Conservation (phyloP, 306 rosid genomes). For the Canavalia ensiformis region DNA sequence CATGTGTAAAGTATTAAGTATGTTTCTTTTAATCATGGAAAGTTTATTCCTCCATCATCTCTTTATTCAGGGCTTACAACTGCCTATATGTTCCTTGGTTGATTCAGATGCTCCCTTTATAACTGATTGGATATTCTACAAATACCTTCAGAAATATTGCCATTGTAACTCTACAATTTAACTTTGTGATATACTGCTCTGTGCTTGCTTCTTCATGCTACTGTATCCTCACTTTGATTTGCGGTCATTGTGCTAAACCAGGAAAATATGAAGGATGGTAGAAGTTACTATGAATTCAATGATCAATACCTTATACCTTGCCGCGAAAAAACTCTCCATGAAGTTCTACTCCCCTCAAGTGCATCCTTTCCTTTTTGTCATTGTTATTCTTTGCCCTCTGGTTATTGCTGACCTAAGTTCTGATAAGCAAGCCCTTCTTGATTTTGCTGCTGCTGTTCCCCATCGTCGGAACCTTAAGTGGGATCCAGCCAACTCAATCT, state of each 20-base stretch:
- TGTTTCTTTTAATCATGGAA: slow-evolving; percentile 5
- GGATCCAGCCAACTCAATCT: slow-evolving; percentile 58
- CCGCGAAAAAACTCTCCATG: slow-evolving; percentile 58
- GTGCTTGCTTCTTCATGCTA: slow-evolving; percentile 35
- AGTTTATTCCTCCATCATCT: slow-evolving; percentile 6
- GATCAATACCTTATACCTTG: slow-evolving; percentile 46
- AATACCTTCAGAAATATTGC: slow-evolving; percentile 18
- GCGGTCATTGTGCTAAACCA: slow-evolving; percentile 54
- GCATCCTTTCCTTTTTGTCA: slow-evolving; percentile 53
- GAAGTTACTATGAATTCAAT: slow-evolving; percentile 49
- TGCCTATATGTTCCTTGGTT: slow-evolving; percentile 18
- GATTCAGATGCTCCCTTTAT: slow-evolving; percentile 24
- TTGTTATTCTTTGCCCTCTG: slow-evolving; percentile 61
- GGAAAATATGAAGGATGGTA: slow-evolving; percentile 61
- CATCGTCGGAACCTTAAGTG: slow-evolving; percentile 79
- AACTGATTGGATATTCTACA: slow-evolving; percentile 15
- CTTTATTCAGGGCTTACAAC: slow-evolving; percentile 2
- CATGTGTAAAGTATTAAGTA: slow-evolving; percentile 6
- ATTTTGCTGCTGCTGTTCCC: slow-evolving; percentile 66
- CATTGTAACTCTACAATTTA: background rate
- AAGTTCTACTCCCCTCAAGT: slow-evolving; percentile 53
- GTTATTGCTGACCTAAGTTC: slow-evolving; percentile 71
- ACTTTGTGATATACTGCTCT: slow-evolving; percentile 34
- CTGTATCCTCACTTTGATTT: slow-evolving; percentile 44
- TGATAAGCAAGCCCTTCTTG: slow-evolving; percentile 82